Evolutionary conservation across 2,329 filamentous ascomycete species (phyloP), one percentile per base, ranked within the genome.

Genomic region (Didymella glomerata): DNA sequence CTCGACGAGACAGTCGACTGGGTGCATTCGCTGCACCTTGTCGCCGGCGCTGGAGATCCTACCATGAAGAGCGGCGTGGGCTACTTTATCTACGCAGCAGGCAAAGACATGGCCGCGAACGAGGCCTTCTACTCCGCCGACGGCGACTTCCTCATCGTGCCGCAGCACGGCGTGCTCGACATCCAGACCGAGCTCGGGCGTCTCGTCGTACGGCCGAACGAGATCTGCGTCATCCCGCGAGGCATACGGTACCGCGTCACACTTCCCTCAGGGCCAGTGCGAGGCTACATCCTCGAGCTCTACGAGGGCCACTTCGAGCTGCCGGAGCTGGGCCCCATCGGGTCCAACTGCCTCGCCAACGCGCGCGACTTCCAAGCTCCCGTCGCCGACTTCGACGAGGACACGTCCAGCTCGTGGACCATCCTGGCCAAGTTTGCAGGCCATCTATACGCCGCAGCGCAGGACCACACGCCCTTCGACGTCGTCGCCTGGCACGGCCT

Each of bases 51-150:
- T 0, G 93, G 93, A 16, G 90, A 95, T 68, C 88, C 91, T 0
- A 89, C 89, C 0, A 84, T 90, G 75, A 96, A 96, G 78, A 82
- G 85, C 18, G 93, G 93, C 0, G 69, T 96, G 41, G 92, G 90
- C 22, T 92, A 95, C 60, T 88, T 90, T 76, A 86, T 95, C 56
- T 96, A 91, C 72, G 89, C 90, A 1, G 91, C 90, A 0, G 91
- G 90, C 20, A 88, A 86, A 74, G 87, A 88, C 71, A 96, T 97
- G 93, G 82, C 83, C 48, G 79, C 83, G n/a, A 85, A 85, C 38
- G 83, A 89, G 48, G 91, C 91, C 0, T 96, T 93, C 75, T 96
- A 94, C 82, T 93, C 90, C 3, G 89, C 92, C 0, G 88, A 91
- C 60, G 88, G 88, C 16, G 88, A 90, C 70, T 84, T 88, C 60